Percentiles rank a stretch among this genome's conserved stretches.
phyloP scores from a whole-genome alignment of 2,329 filamentous ascomycete genomes.

The Diaporthe sp. region DNA sequence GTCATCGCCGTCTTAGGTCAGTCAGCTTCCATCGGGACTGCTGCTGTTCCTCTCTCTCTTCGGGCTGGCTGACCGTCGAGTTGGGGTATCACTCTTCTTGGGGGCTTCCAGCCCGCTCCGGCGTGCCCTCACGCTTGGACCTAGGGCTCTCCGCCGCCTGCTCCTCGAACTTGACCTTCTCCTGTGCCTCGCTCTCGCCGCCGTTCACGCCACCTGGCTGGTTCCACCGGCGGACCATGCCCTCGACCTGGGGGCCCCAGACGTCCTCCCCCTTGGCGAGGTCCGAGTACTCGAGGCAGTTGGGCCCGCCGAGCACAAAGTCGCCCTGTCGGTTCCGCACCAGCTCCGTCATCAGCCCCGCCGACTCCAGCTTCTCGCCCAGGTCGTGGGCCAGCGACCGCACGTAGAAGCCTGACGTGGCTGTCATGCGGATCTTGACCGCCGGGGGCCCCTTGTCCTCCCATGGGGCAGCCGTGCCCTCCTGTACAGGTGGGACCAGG shows the following conservation, averaged over 20 bases:
- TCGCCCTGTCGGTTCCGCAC: slow-evolving; percentile 83
- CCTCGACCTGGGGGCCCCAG: slow-evolving; percentile 81
- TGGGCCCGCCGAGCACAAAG: slow-evolving; percentile 76
- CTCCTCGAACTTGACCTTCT: slow-evolving; percentile 32
- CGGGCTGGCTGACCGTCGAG: background rate
- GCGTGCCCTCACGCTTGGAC: slow-evolving; percentile 14
- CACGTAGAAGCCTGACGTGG: slow-evolving; percentile 96
- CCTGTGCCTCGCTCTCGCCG: slow-evolving; percentile 35
- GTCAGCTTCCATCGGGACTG: background rate
- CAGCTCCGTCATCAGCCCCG: slow-evolving; percentile 87
- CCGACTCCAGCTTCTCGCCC: slow-evolving; percentile 82
- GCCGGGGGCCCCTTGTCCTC: slow-evolving; percentile 76
- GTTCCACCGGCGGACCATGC: slow-evolving; percentile 57
- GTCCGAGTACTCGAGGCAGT: slow-evolving; percentile 83
- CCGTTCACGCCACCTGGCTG: slow-evolving; percentile 36
- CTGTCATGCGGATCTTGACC: slow-evolving; percentile 86
- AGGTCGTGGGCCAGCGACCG: slow-evolving; percentile 93
- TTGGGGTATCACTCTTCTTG: background rate
- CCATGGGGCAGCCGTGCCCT: slow-evolving; percentile 65
- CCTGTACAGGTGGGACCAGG: slow-evolving; percentile 60
- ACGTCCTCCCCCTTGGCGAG: slow-evolving; percentile 79
- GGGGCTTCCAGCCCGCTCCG: slow-evolving; percentile 6
- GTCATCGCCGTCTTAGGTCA: background rate
- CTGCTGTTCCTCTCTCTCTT: slow-evolving; percentile 10
- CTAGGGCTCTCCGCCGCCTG: slow-evolving; percentile 25